Percentiles rank a stretch among this genome's conserved stretches.
Conservation (phyloP, 257 asterid species). For the Nicotiana attenuata region DNA sequence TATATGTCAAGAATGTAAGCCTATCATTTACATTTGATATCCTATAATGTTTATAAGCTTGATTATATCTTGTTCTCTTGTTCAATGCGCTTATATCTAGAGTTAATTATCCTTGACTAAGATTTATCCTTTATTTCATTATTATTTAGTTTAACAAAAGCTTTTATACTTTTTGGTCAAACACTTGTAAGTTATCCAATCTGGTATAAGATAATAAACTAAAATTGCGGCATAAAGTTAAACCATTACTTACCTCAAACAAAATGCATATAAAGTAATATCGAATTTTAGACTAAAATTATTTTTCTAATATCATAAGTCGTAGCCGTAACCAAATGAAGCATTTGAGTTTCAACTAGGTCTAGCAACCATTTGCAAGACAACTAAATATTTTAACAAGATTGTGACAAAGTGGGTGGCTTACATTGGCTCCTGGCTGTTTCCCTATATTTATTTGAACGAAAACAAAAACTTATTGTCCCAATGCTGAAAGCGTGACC, state of each 20-base stretch:
- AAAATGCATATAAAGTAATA: neutral
- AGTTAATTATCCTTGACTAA: no score
- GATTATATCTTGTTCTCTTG: no score
- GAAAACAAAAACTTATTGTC: neutral
- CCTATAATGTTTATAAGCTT: no score
- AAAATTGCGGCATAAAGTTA: neutral
- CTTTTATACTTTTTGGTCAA: no score
- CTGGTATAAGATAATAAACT: neutral
- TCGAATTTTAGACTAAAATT: neutral
- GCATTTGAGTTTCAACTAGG: no score
- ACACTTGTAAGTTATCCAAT: neutral
- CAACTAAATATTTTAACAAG: neutral
- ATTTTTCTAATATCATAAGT: neutral
- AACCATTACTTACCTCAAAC: neutral
- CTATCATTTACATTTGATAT: no score
- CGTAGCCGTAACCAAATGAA: neutral
- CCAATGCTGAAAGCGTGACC: neutral
- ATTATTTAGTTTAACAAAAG: no score
- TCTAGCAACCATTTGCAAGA: neutral
- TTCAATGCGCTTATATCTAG: no score
- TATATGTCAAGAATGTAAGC: no score
- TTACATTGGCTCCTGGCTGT: neutral
- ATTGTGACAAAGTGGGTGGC: neutral
- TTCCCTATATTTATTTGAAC: neutral
- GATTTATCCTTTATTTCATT: no score